These are phyloP conservation scores for Warburgia ugandensis DNA, from an alignment of 164 flowering plant species.

Conservation along the genomic window DNA sequence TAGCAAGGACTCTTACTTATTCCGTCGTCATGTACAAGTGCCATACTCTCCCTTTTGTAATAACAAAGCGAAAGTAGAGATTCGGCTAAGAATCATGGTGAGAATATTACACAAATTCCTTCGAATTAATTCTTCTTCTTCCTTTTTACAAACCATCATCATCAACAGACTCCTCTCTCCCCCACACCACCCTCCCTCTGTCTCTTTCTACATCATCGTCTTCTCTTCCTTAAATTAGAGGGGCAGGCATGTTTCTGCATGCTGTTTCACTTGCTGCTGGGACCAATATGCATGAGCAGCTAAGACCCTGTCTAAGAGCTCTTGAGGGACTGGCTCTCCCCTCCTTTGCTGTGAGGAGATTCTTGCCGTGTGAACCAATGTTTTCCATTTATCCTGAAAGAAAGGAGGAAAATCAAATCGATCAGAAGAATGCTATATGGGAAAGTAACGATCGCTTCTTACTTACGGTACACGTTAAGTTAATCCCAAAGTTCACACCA, in stretches of 20 bases:
- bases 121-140: not conserved
- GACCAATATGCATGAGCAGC: constrained; percentile 87
- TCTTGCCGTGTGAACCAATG: constrained; percentile 90
- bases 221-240: constrained; percentile 12
- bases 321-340: constrained; percentile 97
- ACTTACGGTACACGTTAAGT: no score
- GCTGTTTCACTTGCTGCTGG: constrained; percentile 51
- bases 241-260: constrained; percentile 17
- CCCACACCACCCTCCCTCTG: no score
- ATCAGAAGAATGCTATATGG: no score
- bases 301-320: constrained; percentile 76
- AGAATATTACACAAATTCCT: constrained; percentile 10
- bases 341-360: constrained; percentile 91
- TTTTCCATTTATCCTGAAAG: constrained; percentile 99
- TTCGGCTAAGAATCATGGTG: constrained; percentile 14
- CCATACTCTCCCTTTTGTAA: constrained; percentile 1
- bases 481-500: no score
- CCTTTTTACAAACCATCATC: not conserved
- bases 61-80: not conserved
- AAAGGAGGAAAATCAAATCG: no score
- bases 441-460: no score
- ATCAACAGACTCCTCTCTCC: not conserved
- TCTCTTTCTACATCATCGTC: no score
- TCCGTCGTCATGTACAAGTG: constrained; percentile 14
- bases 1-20: constrained; percentile 11